A percentile compares a stretch with the other conserved stretches of the same genome.
Conservation (phyloP, 2,329 filamentous ascomycete species). For the Colletotrichum sp. region DNA sequence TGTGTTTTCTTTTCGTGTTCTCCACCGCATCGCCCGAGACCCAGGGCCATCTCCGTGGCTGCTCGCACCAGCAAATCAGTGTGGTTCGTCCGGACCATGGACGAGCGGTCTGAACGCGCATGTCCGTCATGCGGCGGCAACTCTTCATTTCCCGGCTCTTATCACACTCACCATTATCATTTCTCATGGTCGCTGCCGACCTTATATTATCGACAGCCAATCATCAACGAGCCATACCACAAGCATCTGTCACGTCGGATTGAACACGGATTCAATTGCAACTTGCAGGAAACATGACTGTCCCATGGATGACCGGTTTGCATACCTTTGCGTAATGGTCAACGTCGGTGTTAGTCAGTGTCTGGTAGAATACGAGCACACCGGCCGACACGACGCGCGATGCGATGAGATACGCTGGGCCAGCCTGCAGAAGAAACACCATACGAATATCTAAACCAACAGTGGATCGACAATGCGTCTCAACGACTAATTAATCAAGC, state of each 20-base stretch:
- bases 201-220: background rate
- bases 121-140: background rate
- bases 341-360: background rate
- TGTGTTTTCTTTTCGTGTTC: background rate
- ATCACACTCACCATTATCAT: background rate
- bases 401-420: background rate
- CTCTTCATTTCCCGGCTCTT: constrained; percentile 8
- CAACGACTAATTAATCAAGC: background rate
- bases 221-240: background rate
- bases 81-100: constrained; percentile 3
- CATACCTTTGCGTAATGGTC: background rate
- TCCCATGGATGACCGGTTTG: background rate
- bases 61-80: background rate
- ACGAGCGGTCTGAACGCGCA: constrained; percentile 1
- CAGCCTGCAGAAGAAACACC: background rate
- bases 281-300: background rate
- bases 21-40: background rate
- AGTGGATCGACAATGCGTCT: background rate
- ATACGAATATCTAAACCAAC: background rate
- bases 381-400: background rate
- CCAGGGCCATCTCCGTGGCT: background rate
- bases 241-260: background rate
- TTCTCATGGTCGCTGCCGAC: background rate
- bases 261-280: background rate
- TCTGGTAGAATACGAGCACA: background rate